Evolutionary conservation across 805 yeast genomes (phyloP).

Genomic region (Starmerella etchellsii): DNA sequence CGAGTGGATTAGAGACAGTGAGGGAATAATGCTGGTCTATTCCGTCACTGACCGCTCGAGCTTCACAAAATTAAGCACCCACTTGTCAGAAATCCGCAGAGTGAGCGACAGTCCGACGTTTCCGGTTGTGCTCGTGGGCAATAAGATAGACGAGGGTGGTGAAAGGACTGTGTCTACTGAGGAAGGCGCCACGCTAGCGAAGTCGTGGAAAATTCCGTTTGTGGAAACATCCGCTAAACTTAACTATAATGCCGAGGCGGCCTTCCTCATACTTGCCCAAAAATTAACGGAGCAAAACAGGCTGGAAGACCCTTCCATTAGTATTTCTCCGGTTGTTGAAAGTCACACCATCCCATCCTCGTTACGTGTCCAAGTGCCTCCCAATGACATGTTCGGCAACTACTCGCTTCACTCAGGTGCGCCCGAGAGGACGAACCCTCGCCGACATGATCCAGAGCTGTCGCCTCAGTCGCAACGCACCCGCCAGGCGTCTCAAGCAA

Average conservation of each 20-base stretch:
- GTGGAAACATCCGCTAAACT: slow-evolving; percentile 92
- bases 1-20: slow-evolving; percentile 93
- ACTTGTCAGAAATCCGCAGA: slow-evolving; percentile 64
- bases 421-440: too few species aligned
- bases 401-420: too few species aligned
- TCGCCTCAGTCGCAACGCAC: background rate
- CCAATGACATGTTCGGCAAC: too few species aligned
- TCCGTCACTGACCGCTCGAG: slow-evolving; percentile 75
- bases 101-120: slow-evolving; percentile 44
- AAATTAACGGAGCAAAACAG: too few species aligned
- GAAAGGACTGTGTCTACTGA: slow-evolving; percentile 67
- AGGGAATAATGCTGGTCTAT: slow-evolving; percentile 82
- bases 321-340: too few species aligned
- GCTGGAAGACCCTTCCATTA: too few species aligned
- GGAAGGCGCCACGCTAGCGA: slow-evolving; percentile 72
- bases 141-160: slow-evolving; percentile 66
- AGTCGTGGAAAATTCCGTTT: slow-evolving; percentile 49
- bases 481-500: background rate
- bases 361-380: too few species aligned
- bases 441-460: too few species aligned
- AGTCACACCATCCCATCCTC: too few species aligned
- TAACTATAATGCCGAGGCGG: slow-evolving; percentile 75
- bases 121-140: slow-evolving; percentile 86
- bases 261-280: slow-evolving; percentile 53
- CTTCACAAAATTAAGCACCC: slow-evolving; percentile 70